A percentile compares a stretch with the other conserved stretches of the same genome.
phyloP scores from a whole-genome alignment of 2,329 filamentous ascomycete genomes.

The Colletotrichum orbiculare region DNA sequence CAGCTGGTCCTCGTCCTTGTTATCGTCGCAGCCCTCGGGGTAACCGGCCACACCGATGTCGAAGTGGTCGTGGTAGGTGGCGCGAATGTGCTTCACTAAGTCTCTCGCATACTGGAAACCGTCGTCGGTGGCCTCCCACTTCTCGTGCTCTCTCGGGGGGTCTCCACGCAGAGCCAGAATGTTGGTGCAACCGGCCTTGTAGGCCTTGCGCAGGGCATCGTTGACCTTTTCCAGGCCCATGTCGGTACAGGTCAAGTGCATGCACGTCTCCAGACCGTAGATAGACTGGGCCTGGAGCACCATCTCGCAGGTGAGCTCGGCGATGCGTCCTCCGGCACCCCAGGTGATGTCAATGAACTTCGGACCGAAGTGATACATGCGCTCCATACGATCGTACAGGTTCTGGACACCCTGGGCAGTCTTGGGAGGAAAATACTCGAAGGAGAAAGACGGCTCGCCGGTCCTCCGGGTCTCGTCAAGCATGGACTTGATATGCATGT shows the following conservation, averaged over 20 bases:
- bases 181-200: conserved; percentile 96
- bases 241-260: conserved; percentile 98
- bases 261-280: conserved; percentile 96
- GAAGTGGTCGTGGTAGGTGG: conserved; percentile 79
- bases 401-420: conserved; percentile 98
- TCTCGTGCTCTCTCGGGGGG: conserved; percentile 91
- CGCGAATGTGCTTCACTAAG: conserved; percentile 84
- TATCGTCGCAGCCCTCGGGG: conserved; percentile 94
- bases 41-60: conserved; percentile 98
- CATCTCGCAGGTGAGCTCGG: conserved; percentile 96
- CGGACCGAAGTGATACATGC: conserved; percentile 94
- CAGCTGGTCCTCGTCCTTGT: conserved; percentile 84
- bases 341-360: conserved; percentile 99
- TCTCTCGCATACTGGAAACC: conserved; percentile 94
- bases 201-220: conserved; percentile 85
- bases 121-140: conserved; percentile 88
- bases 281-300: conserved; percentile 94
- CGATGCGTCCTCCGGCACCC: conserved; percentile 93
- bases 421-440: conserved; percentile 99
- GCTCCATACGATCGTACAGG: conserved; percentile 98
- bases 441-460: conserved; percentile 91
- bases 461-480: conserved; percentile 83
- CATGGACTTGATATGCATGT: conserved; percentile 96
- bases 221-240: conserved; percentile 96
- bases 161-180: conserved; percentile 94